Evolutionary conservation across 257 asterid species (phyloP).

Genomic region (Sherardia arvensis): DNA sequence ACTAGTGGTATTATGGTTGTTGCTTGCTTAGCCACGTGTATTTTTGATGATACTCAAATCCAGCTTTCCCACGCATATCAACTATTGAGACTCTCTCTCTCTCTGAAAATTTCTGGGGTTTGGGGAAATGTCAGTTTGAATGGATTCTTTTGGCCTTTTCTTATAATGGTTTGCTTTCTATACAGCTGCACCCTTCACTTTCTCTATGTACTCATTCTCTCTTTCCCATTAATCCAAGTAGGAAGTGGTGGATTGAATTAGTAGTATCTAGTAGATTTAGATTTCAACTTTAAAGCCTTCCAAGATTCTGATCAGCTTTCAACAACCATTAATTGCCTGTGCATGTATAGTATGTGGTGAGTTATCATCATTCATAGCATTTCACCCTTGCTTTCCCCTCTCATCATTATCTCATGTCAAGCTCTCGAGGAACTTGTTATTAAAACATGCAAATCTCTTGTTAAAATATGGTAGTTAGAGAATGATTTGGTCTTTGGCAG

Average conservation of each 20-base stretch:
- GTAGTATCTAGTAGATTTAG: slow-evolving; percentile 24
- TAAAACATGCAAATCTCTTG: slow-evolving; percentile 1
- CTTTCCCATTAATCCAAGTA: slow-evolving; percentile 3
- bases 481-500: background rate
- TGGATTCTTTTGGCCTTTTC: slow-evolving; percentile 26
- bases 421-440: too few relatives aligned
- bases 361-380: slow-evolving; percentile 8
- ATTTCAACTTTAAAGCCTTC: slow-evolving; percentile 17
- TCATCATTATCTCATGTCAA: background rate
- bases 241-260: slow-evolving; percentile 25
- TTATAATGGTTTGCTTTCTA: slow-evolving; percentile 11
- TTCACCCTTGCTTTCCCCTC: background rate
- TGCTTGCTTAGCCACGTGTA: slow-evolving; percentile 19
- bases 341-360: background rate
- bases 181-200: slow-evolving; percentile 1
- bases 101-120: slow-evolving; percentile 8
- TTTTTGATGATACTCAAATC: slow-evolving; percentile 14
- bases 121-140: slow-evolving; percentile 38
- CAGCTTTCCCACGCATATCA: slow-evolving; percentile 18
- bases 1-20: slow-evolving; percentile 21
- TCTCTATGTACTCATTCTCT: slow-evolving; percentile 12
- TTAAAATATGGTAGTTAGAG: background rate
- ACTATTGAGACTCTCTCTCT: slow-evolving; percentile 7
- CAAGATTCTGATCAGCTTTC: slow-evolving; percentile 12
- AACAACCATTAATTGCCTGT: background rate